Conservation (phyloP, 2,329 filamentous ascomycete genomes). For the Penicillium sp. region DNA sequence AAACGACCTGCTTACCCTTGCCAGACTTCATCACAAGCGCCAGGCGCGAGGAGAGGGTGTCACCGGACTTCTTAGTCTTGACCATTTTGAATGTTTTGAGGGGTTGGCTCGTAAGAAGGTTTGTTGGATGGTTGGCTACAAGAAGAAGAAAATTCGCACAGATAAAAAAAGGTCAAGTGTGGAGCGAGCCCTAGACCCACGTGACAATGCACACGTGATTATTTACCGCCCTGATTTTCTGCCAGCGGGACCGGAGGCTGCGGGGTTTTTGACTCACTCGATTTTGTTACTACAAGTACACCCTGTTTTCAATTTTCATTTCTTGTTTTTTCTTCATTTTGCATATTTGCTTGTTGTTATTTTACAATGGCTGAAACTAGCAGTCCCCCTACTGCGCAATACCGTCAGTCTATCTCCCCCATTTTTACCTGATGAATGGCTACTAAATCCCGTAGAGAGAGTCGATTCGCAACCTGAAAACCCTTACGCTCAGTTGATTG, state of each 20-base stretch:
- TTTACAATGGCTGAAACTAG: constrained; percentile 27
- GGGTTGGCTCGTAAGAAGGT: constrained; percentile 27
- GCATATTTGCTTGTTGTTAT: not conserved
- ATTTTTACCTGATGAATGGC: constrained; percentile 29
- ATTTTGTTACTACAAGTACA: not conserved
- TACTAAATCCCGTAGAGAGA: constrained; percentile 58
- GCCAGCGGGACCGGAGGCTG: constrained; percentile 8
- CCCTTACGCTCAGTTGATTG: constrained; percentile 80
- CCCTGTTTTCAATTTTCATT: not conserved
- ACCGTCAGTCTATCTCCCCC: constrained; percentile 40
- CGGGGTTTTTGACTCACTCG: constrained; percentile 7
- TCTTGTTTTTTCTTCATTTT: constrained; percentile 5
- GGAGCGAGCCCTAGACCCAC: constrained; percentile 5
- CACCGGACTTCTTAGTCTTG: constrained; percentile 73
- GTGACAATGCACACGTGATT: not conserved
- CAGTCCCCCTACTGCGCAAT: constrained; percentile 20
- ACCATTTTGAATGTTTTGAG: constrained; percentile 55
- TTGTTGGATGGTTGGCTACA: constrained; percentile 4
- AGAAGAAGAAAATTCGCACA: constrained; percentile 2
- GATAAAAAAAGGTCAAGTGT: not conserved
- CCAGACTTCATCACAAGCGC: constrained; percentile 65
- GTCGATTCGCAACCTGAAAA: constrained; percentile 75
- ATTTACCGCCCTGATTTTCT: constrained; percentile 1
- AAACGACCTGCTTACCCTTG: constrained; percentile 31
- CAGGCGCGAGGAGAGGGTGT: constrained; percentile 71